Conservation (phyloP, 2,329 filamentous ascomycete genomes). For the Pyrenophora teres region DNA sequence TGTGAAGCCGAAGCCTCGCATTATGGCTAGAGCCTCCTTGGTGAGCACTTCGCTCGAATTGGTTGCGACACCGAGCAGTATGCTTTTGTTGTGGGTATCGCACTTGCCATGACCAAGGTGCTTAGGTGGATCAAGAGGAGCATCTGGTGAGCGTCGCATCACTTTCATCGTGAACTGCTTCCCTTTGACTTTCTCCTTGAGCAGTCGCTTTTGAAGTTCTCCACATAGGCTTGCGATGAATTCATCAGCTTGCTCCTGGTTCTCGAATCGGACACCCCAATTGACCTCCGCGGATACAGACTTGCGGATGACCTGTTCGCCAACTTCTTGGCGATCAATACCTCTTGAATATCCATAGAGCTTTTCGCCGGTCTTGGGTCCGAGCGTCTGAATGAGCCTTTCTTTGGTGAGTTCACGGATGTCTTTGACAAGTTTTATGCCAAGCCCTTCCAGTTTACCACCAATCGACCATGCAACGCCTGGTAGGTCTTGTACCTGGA, state of each 20-base stretch:
- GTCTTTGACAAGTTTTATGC: constrained; percentile 81
- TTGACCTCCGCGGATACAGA: constrained; percentile 97
- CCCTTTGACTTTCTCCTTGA: constrained; percentile 85
- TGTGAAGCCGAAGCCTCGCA: constrained; percentile 80
- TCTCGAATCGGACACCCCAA: constrained; percentile 96
- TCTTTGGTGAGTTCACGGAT: constrained; percentile 78
- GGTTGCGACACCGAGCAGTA: constrained; percentile 81
- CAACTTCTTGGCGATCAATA: constrained; percentile 83
- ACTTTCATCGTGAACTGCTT: constrained; percentile 91
- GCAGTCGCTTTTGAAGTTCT: constrained; percentile 78
- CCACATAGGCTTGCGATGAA: constrained; percentile 85
- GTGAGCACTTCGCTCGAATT: constrained; percentile 72
- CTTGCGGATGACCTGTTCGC: constrained; percentile 82
- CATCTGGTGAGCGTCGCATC: constrained; percentile 84
- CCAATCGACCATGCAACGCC: constrained; percentile 92
- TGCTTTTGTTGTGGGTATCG: constrained; percentile 89
- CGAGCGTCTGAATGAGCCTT: constrained; percentile 71
- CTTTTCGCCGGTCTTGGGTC: constrained; percentile 90
- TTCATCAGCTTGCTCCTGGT: constrained; percentile 88
- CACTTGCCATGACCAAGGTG: constrained; percentile 95
- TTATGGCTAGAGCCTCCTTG: constrained; percentile 82
- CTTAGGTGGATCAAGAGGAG: constrained; percentile 88
- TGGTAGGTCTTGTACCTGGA: constrained; percentile 81
- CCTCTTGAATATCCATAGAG: constrained; percentile 89
- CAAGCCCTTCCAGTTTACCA: constrained; percentile 84